Conservation (phyloP, 306 rosid genomes). For the Abrus precatorius region DNA sequence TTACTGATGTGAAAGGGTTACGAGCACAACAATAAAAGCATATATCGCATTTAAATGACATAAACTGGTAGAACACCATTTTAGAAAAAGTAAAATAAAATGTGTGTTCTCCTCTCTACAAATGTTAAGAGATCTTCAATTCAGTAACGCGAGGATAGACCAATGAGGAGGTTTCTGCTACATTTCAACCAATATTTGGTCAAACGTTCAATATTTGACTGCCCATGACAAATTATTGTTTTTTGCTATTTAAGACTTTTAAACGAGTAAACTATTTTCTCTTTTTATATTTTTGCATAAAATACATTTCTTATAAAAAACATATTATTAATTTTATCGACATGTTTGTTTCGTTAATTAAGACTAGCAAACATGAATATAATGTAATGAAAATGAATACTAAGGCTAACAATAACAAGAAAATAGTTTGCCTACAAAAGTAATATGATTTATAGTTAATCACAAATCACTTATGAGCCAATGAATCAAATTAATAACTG, state of each 20-base stretch:
- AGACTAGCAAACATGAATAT: no score
- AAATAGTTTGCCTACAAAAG: no score
- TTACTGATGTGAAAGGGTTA: no score
- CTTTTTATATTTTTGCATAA: background rate
- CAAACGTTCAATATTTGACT: background rate
- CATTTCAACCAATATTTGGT: slow-evolving; percentile 10
- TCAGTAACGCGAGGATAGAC: background rate
- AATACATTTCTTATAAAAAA: background rate
- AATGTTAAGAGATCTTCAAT: background rate
- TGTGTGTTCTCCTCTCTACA: background rate
- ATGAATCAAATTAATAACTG: background rate
- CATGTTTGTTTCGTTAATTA: background rate
- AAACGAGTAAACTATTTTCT: background rate
- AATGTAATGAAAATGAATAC: background rate
- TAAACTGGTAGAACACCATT: background rate
- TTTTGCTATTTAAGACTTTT: background rate
- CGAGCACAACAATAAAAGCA: no score
- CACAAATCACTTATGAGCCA: background rate
- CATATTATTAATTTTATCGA: background rate
- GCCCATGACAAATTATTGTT: background rate
- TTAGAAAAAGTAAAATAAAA: background rate
- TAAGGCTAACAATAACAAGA: background rate
- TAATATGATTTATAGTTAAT: background rate
- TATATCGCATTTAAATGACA: background rate
- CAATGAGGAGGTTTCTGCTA: background rate